Conservation (phyloP, 2,329 filamentous ascomycete genomes). For the Aspergillus bombycis region DNA sequence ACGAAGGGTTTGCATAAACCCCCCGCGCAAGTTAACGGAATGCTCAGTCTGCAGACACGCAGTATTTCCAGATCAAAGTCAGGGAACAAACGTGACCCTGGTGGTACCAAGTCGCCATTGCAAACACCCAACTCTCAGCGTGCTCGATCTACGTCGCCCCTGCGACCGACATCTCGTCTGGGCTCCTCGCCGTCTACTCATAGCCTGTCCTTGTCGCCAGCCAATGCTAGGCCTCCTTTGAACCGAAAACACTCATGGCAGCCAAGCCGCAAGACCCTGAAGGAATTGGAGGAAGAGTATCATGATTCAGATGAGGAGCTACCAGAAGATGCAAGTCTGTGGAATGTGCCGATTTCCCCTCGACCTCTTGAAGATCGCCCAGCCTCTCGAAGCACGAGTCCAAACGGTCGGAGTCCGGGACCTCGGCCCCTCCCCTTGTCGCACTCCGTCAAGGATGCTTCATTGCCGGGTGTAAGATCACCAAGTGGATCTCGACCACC, state of each 20-base stretch:
- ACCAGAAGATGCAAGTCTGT: slow-evolving; percentile 54
- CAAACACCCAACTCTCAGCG: slow-evolving; percentile 33
- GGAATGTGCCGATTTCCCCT: slow-evolving; percentile 55
- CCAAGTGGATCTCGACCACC: slow-evolving; percentile 37
- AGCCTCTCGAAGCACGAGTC: slow-evolving; percentile 45
- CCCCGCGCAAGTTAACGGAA: slow-evolving; percentile 31
- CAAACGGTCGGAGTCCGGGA: slow-evolving; percentile 43
- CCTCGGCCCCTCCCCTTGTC: slow-evolving; percentile 47
- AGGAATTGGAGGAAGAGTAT: slow-evolving; percentile 54
- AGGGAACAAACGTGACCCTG: slow-evolving; percentile 28
- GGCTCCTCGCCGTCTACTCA: slow-evolving; percentile 29
- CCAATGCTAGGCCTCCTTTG: slow-evolving; percentile 24
- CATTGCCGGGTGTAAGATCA: slow-evolving; percentile 27
- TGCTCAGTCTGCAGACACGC: slow-evolving; percentile 29
- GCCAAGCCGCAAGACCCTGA: slow-evolving; percentile 49
- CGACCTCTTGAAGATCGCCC: slow-evolving; percentile 44
- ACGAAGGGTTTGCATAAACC: slow-evolving; percentile 27
- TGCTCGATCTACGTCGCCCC: slow-evolving; percentile 35
- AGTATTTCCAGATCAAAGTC: slow-evolving; percentile 28
- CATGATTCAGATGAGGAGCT: slow-evolving; percentile 55
- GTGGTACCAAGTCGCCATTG: slow-evolving; percentile 29
- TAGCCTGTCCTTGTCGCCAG: slow-evolving; percentile 30
- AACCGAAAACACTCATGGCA: slow-evolving; percentile 46
- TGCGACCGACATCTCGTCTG: slow-evolving; percentile 29
- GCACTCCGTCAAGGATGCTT: slow-evolving; percentile 38